Evolutionary conservation across 2,329 filamentous ascomycete species (phyloP).

Genomic region (Coleophoma eucalyptorum): DNA sequence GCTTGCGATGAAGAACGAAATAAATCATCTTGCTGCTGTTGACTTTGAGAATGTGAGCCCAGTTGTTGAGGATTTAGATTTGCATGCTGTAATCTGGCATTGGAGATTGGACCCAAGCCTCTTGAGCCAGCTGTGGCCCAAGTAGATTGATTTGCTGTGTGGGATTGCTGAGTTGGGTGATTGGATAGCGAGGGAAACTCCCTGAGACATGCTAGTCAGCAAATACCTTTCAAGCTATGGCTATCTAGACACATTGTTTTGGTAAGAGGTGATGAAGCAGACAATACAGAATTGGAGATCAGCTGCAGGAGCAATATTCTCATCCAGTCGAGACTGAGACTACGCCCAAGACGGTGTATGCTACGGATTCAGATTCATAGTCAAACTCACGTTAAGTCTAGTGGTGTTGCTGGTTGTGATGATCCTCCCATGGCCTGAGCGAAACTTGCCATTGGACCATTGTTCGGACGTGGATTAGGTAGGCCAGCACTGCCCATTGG

Average conservation of each 20-base stretch:
- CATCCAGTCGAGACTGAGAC: too few species aligned
- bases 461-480: constrained; percentile 49
- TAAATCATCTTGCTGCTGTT: constrained; percentile 30
- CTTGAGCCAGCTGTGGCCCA: constrained; percentile 25
- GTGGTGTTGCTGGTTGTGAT: constrained; percentile 56
- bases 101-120: constrained; percentile 19
- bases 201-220: constrained; percentile 29
- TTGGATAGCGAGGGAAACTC: constrained; percentile 65
- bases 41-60: constrained; percentile 24
- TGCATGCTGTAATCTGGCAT: constrained; percentile 19
- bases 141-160: constrained; percentile 23
- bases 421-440: constrained; percentile 58
- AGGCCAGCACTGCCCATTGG: constrained; percentile 55
- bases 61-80: constrained; percentile 21
- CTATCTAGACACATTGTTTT: not conserved
- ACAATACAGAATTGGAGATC: too few species aligned
- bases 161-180: constrained; percentile 39
- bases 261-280: too few species aligned
- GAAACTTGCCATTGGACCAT: constrained; percentile 59
- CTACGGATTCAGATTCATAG: too few species aligned
- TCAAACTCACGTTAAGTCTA: constrained; percentile 61
- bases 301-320: too few species aligned
- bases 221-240: not conserved
- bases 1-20: constrained; percentile 28
- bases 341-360: too few species aligned